Base-by-base conservation (phyloP, 2,329 filamentous ascomycete genomes). In the Hypomyces perniciosus region DNA sequence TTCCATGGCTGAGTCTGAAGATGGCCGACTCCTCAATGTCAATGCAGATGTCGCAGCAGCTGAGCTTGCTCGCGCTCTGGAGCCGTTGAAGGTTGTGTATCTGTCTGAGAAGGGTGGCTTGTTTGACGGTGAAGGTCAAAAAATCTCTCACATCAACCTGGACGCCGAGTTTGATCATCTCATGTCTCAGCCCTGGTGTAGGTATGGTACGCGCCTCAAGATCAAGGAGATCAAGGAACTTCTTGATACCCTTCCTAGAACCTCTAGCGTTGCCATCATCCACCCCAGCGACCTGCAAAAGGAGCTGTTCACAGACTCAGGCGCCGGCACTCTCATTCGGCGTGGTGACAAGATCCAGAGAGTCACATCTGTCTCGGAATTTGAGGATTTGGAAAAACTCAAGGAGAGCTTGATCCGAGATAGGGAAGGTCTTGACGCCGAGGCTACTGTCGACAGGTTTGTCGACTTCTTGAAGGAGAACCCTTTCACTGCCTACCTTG, bases 221-320 rank as follows among this genome's bases (percentile, higher is more conserved):
- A 97, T 99, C 70, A 89, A 88, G 73, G 90, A 99, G 74, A 95
- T 95, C 73, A 95, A 96, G 77, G 90, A 95, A 53, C 80, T 99
- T 29, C 75, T 99, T 47, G 88, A 90, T 60, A 85, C 88, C 45
- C 81, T 99, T 13, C 93, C 93, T 46, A 85, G 89, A 61, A 92
- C 88, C 51, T 96, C 92, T 13, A 95, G 89, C 61, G 92, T 99
- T 45, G 93, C 93, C 55, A 97, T 99, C 63, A 99, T 97, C 61
- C 91, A 97, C 71, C 92, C 93, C 2, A 90, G 88, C 57, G 91
- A 95, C 68, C 78, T 99, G 40, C 91, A 97, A 72, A 96, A 95
- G 73, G 93, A 99, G 69, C 76, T 97, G 5, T 96, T 97, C 71
- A 97, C 92, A 12, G 90, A 97, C 70, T 93, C 90, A 8, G 92